These are phyloP conservation scores for Thelonectria discophora DNA, from an alignment of 2,329 filamentous ascomycete genomes.

Conservation along the genomic window DNA sequence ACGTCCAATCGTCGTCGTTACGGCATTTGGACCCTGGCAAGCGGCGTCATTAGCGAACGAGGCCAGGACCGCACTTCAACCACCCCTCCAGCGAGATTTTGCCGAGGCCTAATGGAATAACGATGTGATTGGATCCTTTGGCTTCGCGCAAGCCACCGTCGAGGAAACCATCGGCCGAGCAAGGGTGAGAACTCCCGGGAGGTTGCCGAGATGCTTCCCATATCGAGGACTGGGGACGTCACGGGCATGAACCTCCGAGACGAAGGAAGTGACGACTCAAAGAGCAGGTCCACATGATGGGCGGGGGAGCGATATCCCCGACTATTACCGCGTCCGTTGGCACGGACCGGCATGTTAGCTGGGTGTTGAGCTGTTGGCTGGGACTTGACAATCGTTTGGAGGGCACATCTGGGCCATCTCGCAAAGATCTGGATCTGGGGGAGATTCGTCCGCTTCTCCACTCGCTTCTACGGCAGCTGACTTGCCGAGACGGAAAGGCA, in stretches of 20 bases:
- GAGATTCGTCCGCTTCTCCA: conserved; percentile 8
- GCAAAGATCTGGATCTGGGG: neutral
- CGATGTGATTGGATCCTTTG: neutral
- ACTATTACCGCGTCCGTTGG: conserved; percentile 17
- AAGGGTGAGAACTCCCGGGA: neutral
- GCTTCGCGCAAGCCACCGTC: neutral
- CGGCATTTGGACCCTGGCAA: conserved; percentile 20
- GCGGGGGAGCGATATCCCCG: conserved; percentile 20
- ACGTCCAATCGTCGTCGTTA: conserved; percentile 27
- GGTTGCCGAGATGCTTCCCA: neutral
- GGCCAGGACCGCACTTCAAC: conserved; percentile 13
- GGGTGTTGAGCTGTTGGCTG: neutral
- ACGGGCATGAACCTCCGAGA: neutral
- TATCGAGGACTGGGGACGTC: neutral
- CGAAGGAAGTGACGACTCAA: neutral
- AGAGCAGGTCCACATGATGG: neutral
- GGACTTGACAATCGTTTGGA: neutral
- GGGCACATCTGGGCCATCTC: neutral
- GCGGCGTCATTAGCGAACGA: conserved; percentile 10
- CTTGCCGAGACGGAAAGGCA: no score
- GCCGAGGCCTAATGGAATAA: conserved; percentile 24
- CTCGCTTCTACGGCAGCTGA: conserved; percentile 4
- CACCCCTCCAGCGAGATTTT: conserved; percentile 16
- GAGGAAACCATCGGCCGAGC: conserved; percentile 1
- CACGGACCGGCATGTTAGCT: neutral